Evolutionary conservation across 2,329 filamentous ascomycete species (phyloP), one percentile per base, ranked within the genome.

Genomic region (Colletotrichum gloeosporioides): DNA sequence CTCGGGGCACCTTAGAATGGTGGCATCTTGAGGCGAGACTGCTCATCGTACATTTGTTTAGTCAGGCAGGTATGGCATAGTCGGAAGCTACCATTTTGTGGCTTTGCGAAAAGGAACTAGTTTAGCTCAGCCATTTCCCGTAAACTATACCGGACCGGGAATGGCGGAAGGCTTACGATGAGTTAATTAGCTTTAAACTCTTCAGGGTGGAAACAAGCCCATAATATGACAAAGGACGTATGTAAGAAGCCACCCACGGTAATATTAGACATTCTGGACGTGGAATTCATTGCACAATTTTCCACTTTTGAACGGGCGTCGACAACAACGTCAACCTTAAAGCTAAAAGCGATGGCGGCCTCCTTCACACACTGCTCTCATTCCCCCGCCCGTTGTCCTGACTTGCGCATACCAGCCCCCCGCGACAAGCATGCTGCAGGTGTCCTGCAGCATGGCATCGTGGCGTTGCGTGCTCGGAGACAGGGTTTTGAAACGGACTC

Each of bases 21-120:
- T 22, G 44, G 44, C n/a, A 13, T 53, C n/a, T 1, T 1, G n/a
- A 53, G 18, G 44, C 8, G 44, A 53, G 44, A 53, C 10, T 53
- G 44, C 44, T 22, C n/a, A 49, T n/a, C 3, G 44, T 2, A 8
- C 44, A 49, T 49, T 49, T 13, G 10, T 49, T 13, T 49, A 13
- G n/a, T 49, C 44, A 49, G 44, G 4, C 44, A 49, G 44, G 4
- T 13, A 0, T 49, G 10, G 44, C n/a, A 1, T 49, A 1, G 6
- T 53, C 6, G 10, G n/a, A 53, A 4, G 44, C 2, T 4, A 7
- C n/a, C 0, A 22, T 2, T 49, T 4, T 22, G n/a, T 2, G 44
- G n/a, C 2, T 12, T 49, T 49, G n/a, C 2, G 44, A 53, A 53
- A 22, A 13, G 44, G 44, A 53, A 22, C 44, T 53, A 53, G n/a